Percentiles rank a stretch among this genome's conserved stretches.
phyloP scores from a whole-genome alignment of 2,329 filamentous ascomycete species.

The Penicillium hesseltinei region DNA sequence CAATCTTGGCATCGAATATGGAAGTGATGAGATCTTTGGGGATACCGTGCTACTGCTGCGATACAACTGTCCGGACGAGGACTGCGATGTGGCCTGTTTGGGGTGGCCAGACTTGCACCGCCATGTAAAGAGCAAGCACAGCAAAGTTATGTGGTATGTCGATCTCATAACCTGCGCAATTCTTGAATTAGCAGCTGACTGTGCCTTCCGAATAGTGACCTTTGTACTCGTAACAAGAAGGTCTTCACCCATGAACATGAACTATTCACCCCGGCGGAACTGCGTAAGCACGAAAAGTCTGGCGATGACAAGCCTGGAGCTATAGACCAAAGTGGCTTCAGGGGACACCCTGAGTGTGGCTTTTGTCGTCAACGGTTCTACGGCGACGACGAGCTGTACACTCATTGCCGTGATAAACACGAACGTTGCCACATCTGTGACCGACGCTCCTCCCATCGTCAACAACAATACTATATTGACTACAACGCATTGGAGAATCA shows the following conservation, averaged over 20 bases:
- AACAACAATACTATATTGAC: slow-evolving; percentile 87
- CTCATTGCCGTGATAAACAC: slow-evolving; percentile 90
- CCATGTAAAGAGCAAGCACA: slow-evolving; percentile 78
- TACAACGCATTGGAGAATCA: slow-evolving; percentile 84
- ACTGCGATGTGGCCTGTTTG: slow-evolving; percentile 81
- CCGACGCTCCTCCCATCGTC: slow-evolving; percentile 57
- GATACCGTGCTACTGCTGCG: slow-evolving; percentile 84
- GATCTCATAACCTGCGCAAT: not conserved
- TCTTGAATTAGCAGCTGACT: slow-evolving; percentile 11
- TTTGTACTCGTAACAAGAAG: slow-evolving; percentile 93
- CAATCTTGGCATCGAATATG: slow-evolving; percentile 88
- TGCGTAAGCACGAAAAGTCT: slow-evolving; percentile 82
- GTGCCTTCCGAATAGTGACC: slow-evolving; percentile 58
- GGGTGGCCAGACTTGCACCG: slow-evolving; percentile 75
- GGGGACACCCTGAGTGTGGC: slow-evolving; percentile 87
- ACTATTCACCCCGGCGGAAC: slow-evolving; percentile 75
- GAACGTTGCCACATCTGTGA: slow-evolving; percentile 96
- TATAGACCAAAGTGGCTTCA: slow-evolving; percentile 90
- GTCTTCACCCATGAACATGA: slow-evolving; percentile 98
- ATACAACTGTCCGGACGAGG: slow-evolving; percentile 88
- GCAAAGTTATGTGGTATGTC: slow-evolving; percentile 76
- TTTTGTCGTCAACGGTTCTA: slow-evolving; percentile 94
- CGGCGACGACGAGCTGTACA: slow-evolving; percentile 89
- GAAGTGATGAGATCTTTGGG: slow-evolving; percentile 82
- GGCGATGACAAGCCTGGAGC: slow-evolving; percentile 91